These are phyloP conservation scores for Boletus rex-veris DNA, from an alignment of 768 basidiomycete species.

Conservation along the genomic window DNA sequence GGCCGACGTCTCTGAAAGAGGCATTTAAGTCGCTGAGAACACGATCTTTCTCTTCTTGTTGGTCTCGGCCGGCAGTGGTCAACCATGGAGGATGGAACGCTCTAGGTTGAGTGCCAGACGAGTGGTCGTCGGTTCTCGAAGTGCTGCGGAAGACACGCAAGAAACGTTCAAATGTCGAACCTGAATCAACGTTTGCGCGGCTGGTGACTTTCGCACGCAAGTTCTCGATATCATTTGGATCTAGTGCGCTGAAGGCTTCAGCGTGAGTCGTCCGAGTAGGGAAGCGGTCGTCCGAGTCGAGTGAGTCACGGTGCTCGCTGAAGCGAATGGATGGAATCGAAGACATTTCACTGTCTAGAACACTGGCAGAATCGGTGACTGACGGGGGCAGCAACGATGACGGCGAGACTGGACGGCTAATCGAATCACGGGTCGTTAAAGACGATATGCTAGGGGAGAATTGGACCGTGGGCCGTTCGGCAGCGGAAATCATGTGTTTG, in stretches of 20 bases:
- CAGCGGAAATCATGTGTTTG: constrained; percentile 8
- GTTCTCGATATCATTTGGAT: constrained; percentile 50
- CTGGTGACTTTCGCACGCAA: constrained; percentile 33
- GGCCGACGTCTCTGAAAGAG: constrained; percentile 78
- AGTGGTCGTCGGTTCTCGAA: constrained; percentile 21
- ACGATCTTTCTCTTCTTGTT: constrained; percentile 65
- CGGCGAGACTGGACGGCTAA: constrained; percentile 23
- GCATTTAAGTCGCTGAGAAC: constrained; percentile 67
- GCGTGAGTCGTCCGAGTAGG: constrained; percentile 56
- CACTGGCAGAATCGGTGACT: neutral
- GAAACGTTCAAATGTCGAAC: constrained; percentile 21
- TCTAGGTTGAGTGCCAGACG: constrained; percentile 26
- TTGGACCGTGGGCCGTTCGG: constrained; percentile 13
- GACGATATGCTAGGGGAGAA: constrained; percentile 20
- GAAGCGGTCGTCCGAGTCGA: constrained; percentile 24
- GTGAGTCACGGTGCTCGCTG: constrained; percentile 24
- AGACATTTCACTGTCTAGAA: constrained; percentile 9
- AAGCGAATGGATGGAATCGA: constrained; percentile 8
- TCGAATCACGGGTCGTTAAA: constrained; percentile 9
- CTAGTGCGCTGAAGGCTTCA: constrained; percentile 59
- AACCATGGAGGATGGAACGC: constrained; percentile 59
- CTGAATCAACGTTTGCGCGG: constrained; percentile 20
- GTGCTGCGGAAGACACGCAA: constrained; percentile 19
- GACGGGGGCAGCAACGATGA: constrained; percentile 12
- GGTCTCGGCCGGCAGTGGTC: constrained; percentile 55